A percentile compares a stretch with the other conserved stretches of the same genome.
phyloP scores from a whole-genome alignment of 139 green algal genomes.

The Pleodorina starrii region DNA sequence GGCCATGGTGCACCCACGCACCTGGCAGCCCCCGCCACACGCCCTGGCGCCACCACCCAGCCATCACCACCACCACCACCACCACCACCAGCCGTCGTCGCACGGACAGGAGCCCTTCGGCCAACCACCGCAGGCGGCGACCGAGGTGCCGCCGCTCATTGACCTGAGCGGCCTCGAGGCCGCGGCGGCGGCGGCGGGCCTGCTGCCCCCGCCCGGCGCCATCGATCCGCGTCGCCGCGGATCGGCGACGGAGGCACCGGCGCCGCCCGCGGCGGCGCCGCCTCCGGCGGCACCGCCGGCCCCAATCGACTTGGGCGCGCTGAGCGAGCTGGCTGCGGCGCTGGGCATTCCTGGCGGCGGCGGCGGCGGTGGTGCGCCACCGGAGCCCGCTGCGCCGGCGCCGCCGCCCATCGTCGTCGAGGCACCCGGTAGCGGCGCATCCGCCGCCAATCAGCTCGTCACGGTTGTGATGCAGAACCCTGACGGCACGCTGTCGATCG shows the following conservation, averaged over 20 bases:
- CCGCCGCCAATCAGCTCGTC: slow-evolving; percentile 11
- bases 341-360: slow-evolving; percentile 24
- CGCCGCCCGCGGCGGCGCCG: not conserved
- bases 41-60: not conserved
- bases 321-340: slow-evolving; percentile 41
- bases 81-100: not conserved
- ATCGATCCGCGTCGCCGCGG: not conserved
- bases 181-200: not conserved
- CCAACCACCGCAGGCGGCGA: not conserved
- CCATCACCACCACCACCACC: not conserved
- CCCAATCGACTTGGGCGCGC: slow-evolving; percentile 12
- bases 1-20: slow-evolving; percentile 67
- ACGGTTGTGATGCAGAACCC: slow-evolving; percentile 44
- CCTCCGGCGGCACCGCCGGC: not conserved
- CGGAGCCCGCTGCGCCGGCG: not conserved
- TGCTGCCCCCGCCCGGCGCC: not conserved
- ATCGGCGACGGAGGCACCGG: not conserved
- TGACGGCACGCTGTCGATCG: slow-evolving; percentile 23
- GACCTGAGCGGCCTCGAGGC: not conserved
- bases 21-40: not conserved
- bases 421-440: not conserved
- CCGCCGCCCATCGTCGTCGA: not conserved
- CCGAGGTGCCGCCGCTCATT: not conserved
- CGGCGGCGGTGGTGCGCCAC: not conserved
- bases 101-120: not conserved